Base-by-base conservation (phyloP, 2,329 filamentous ascomycete genomes). In the Aspergillus arachidicola region DNA sequence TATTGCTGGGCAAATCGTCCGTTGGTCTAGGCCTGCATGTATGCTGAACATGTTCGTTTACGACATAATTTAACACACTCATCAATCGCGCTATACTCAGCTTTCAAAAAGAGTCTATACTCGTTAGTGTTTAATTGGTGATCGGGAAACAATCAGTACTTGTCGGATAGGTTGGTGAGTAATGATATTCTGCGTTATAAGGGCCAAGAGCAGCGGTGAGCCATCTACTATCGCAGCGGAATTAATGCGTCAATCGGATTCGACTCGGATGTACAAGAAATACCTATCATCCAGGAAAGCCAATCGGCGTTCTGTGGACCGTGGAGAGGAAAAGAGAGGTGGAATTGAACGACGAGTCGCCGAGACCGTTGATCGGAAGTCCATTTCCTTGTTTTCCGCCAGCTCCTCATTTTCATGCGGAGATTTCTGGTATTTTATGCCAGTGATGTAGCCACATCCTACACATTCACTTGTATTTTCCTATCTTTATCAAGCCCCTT, bases 231-330 rank as follows among this genome's bases (percentile, higher is more conserved):
- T 26, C 2, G 16, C 7, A 11, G 23, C 46, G 46, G 46, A 50
- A 50, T 19, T n/a, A 50, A 30, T 50, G 23, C 7, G 11, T 50
- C 46, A 50, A 50, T 50, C 26, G 26, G 46, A 50, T 50, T 50
- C 26, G 26, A 50, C 26, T n/a, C 46, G 23, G 21, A 50, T 28
- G 1, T 4, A 50, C 19, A 28, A 23, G 6, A 9, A 4, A 5
- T 19, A 19, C 1, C 6, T 9, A 19, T 19, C 6, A 46, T n/a
- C 3, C 14, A 6, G 7, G 4, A 16, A 32, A 30, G 3, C 46
- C 46, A 50, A 50, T 50, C 46, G 23, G 46, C 3, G 23, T 6
- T 7, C 14, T 19, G 3, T 3, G 46, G 14, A n/a, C 46, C 16
- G 46, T 26, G 7, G 23, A 10, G 46, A 7, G 21, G 43, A 14